A percentile compares a stretch with the other conserved stretches of the same genome.
phyloP scores from a whole-genome alignment of 306 rosid species.

The Glycine latifolia region DNA sequence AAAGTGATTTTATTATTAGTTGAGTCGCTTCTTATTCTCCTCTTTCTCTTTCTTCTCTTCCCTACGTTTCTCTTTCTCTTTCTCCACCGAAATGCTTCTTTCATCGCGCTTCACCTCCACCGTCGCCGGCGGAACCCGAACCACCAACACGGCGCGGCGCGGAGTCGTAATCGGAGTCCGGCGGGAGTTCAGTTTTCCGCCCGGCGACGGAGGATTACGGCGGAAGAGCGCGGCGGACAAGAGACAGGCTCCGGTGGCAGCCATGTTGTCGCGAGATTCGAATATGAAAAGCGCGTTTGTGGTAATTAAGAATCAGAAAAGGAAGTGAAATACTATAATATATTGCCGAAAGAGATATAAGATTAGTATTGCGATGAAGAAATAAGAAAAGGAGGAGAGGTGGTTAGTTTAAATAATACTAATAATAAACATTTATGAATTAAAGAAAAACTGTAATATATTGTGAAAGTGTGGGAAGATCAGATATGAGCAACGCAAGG shows the following conservation, averaged over 20 bases:
- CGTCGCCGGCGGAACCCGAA: constrained; percentile 26
- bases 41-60: constrained; percentile 26
- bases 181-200: constrained; percentile 15
- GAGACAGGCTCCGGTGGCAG: constrained; percentile 49
- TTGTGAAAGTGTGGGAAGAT: no score
- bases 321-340: no score
- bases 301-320: neutral
- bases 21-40: constrained; percentile 26
- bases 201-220: neutral
- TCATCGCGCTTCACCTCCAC: no score
- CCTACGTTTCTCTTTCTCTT: neutral
- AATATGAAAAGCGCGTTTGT: constrained; percentile 2
- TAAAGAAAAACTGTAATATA: no score
- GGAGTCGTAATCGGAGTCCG: constrained; percentile 9
- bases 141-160: constrained; percentile 49
- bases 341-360: no score
- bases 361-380: no score
- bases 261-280: constrained; percentile 48
- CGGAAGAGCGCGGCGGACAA: constrained; percentile 43
- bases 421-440: no score
- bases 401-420: no score
- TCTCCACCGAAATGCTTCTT: no score
- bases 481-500: no score
- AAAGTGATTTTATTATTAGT: no score
- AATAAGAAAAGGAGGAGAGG: no score